phyloP scores from a whole-genome alignment of 768 basidiomycete species.

The Suillus fuscotomentosus region DNA sequence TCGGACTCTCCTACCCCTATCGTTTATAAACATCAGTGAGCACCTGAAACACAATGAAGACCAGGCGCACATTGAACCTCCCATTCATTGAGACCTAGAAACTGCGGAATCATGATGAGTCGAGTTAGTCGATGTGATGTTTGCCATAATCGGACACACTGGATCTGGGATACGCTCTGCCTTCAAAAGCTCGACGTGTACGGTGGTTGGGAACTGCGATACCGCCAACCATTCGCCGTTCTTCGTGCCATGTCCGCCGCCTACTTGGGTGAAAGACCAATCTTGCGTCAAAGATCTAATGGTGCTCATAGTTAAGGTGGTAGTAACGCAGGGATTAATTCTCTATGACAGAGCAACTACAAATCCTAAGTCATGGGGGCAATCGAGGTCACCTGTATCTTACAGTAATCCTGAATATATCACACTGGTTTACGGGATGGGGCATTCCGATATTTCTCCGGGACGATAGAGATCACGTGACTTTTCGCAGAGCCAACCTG shows the following conservation, averaged over 20 bases:
- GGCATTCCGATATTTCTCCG: constrained; percentile 14
- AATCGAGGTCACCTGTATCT: constrained; percentile 4
- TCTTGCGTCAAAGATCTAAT: constrained; percentile 35
- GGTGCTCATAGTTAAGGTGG: constrained; percentile 15
- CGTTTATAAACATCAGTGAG: not conserved
- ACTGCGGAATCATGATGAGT: constrained; percentile 38
- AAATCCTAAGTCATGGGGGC: constrained; percentile 1
- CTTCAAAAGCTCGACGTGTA: constrained; percentile 84
- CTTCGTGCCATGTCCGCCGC: constrained; percentile 56
- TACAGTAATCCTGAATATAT: not conserved
- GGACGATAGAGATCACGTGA: too few relatives aligned
- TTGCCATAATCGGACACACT: constrained; percentile 41
- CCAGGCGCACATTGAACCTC: constrained; percentile 77
- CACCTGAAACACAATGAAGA: not conserved
- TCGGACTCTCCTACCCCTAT: constrained; percentile 86
- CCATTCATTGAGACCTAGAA: constrained; percentile 80
- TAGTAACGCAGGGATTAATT: not conserved
- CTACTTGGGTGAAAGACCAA: constrained; percentile 71
- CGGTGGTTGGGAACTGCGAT: constrained; percentile 75
- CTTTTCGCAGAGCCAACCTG: too few relatives aligned
- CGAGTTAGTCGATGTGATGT: constrained; percentile 6
- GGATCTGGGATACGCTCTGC: constrained; percentile 78
- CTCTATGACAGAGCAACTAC: constrained; percentile 3
- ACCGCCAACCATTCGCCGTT: constrained; percentile 66
- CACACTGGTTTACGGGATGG: not conserved